Percentiles rank a stretch among this genome's conserved stretches.
Evolutionary conservation across 176 grass and related monocot species (phyloP).

Genomic region (sorghum (Sorghum bicolor)): DNA sequence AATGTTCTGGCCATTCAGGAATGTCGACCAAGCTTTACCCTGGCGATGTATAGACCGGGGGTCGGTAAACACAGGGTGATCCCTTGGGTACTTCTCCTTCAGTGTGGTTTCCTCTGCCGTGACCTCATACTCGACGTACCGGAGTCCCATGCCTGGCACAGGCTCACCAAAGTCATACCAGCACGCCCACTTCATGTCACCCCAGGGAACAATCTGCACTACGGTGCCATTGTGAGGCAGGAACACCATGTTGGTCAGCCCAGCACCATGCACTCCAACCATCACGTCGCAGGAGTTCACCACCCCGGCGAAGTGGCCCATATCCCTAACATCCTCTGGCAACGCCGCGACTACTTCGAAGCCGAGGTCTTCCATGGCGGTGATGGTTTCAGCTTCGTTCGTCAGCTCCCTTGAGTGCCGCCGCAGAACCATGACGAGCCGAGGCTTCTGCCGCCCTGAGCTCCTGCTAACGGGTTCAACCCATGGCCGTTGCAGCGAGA

Average conservation of each 20-base stretch:
- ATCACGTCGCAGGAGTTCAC: slow-evolving; percentile 69
- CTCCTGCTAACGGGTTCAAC: neutral
- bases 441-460: slow-evolving; percentile 27
- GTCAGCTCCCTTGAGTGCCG: slow-evolving; percentile 42
- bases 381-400: slow-evolving; percentile 42
- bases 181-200: slow-evolving; percentile 37
- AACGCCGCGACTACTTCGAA: neutral
- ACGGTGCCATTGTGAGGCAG: slow-evolving; percentile 50
- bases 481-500: slow-evolving; percentile 33
- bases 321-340: neutral
- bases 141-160: neutral
- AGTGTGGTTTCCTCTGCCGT: no score
- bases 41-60: no score
- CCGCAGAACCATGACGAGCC: slow-evolving; percentile 47
- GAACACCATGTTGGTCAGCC: slow-evolving; percentile 77
- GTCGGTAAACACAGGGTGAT: no score
- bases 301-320: neutral
- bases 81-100: no score
- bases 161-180: slow-evolving; percentile 44
- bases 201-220: slow-evolving; percentile 72
- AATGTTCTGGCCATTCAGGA: no score
- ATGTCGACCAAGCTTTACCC: no score
- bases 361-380: neutral
- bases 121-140: no score
- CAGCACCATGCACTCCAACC: slow-evolving; percentile 72